Conservation (phyloP, 768 basidiomycete species). For the Mycena amicta region DNA sequence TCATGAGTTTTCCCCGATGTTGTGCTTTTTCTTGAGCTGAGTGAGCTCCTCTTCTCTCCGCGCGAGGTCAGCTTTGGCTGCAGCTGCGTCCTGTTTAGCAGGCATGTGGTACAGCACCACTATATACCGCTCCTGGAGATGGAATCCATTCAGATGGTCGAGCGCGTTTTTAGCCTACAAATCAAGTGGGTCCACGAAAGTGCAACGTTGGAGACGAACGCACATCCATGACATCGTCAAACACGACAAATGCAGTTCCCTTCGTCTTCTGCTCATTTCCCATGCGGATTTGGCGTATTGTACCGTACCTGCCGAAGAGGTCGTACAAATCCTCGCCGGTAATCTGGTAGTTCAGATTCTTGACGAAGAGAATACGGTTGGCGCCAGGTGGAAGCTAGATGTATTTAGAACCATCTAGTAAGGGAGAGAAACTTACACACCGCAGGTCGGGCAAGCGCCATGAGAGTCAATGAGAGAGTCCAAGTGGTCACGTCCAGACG, state of each 20-base stretch:
- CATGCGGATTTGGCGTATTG: conserved; percentile 92
- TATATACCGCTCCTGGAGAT: conserved; percentile 96
- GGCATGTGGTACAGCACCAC: conserved; percentile 98
- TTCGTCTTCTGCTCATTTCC: conserved; percentile 91
- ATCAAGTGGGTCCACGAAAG: conserved; percentile 18
- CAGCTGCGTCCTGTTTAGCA: conserved; percentile 92
- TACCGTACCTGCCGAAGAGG: conserved; percentile 95
- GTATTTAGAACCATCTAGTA: conserved; percentile 3
- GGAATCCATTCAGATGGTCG: conserved; percentile 97
- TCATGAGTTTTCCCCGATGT: conserved; percentile 74
- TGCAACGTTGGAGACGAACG: conserved; percentile 28
- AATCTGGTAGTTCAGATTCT: conserved; percentile 91
- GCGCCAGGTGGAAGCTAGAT: conserved; percentile 85
- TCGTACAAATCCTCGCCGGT: conserved; percentile 95
- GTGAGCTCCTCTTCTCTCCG: conserved; percentile 88
- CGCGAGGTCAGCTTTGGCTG: conserved; percentile 90
- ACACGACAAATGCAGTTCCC: conserved; percentile 96
- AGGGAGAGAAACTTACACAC: neutral
- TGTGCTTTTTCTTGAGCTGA: conserved; percentile 82
- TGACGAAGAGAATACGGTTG: conserved; percentile 90
- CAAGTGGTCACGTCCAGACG: neutral
- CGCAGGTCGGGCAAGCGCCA: neutral
- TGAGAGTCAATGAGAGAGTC: neutral
- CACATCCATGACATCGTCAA: conserved; percentile 96
- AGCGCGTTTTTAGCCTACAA: conserved; percentile 91